phyloP scores from a whole-genome alignment of 768 basidiomycete species.

The Phaeotremella skinneri region DNA sequence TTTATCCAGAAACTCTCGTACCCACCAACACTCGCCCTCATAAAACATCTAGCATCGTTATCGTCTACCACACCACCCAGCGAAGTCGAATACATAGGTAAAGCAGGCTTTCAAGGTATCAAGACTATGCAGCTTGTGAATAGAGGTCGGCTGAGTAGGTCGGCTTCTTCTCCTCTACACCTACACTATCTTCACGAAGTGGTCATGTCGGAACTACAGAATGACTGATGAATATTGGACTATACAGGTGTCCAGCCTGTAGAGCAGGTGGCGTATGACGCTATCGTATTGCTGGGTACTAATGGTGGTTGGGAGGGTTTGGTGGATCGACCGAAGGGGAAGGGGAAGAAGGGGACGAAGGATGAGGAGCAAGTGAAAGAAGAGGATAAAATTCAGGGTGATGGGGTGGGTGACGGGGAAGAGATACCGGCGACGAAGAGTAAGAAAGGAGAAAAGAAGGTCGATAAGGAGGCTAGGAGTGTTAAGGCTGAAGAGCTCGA shows the following conservation, averaged over 20 bases:
- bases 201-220: not conserved
- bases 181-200: not conserved
- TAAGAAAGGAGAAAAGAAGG: no score
- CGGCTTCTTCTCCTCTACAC: not conserved
- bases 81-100: constrained; percentile 66
- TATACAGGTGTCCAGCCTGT: constrained; percentile 68
- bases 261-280: constrained; percentile 63
- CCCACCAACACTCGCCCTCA: constrained; percentile 74
- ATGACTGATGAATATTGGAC: constrained; percentile 3
- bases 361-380: not conserved
- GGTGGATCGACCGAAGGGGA: not conserved
- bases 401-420: not conserved
- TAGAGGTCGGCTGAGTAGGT: constrained; percentile 69
- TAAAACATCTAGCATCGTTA: constrained; percentile 62
- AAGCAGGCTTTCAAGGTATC: constrained; percentile 58
- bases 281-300: constrained; percentile 62
- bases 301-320: constrained; percentile 72
- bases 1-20: constrained; percentile 65
- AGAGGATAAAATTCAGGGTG: not conserved
- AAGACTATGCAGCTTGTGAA: constrained; percentile 75
- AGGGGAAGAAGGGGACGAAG: not conserved
- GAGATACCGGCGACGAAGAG: no score
- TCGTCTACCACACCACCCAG: constrained; percentile 54
- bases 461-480: not conserved
- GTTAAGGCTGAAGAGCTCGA: not conserved